Conservation (phyloP, 2,329 filamentous ascomycete species). For the Stachybotrys elegans region DNA sequence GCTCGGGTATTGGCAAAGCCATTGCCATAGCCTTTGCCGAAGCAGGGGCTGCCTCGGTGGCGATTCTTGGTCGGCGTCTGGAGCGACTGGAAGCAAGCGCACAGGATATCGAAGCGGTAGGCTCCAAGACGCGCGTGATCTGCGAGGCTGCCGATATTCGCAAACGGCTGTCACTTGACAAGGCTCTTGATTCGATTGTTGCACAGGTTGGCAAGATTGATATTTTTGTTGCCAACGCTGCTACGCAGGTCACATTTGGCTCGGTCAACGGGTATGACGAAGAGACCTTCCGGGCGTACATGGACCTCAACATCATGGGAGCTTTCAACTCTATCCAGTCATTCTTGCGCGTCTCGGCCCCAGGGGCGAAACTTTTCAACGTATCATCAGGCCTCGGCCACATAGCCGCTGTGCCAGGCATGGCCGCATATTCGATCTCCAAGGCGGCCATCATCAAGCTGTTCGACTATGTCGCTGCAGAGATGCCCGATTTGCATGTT, state of each 20-base stretch:
- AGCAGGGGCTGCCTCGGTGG: slow-evolving; percentile 30
- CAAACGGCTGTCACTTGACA: slow-evolving; percentile 1
- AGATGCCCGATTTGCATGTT: slow-evolving; percentile 30
- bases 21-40: slow-evolving; percentile 51
- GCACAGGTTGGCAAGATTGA: slow-evolving; percentile 20
- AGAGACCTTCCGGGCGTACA: slow-evolving; percentile 4
- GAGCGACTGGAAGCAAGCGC: slow-evolving; percentile 20
- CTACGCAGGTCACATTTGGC: neutral
- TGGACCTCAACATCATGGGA: slow-evolving; percentile 18
- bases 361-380: slow-evolving; percentile 14
- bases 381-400: slow-evolving; percentile 14
- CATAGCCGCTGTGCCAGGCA: slow-evolving; percentile 9
- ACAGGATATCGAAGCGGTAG: too few relatives aligned
- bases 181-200: slow-evolving; percentile 4
- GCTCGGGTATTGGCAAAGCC: slow-evolving; percentile 57
- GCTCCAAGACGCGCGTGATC: too few relatives aligned
- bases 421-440: slow-evolving; percentile 24
- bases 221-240: slow-evolving; percentile 24
- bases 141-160: slow-evolving; percentile 24
- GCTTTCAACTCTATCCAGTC: slow-evolving; percentile 18
- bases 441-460: slow-evolving; percentile 31
- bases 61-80: slow-evolving; percentile 32
- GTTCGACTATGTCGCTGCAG: slow-evolving; percentile 26
- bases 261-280: neutral
- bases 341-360: slow-evolving; percentile 12